Evolutionary conservation across 2,329 filamentous ascomycete genomes (phyloP).

Genomic region (Fusarium temperatum): DNA sequence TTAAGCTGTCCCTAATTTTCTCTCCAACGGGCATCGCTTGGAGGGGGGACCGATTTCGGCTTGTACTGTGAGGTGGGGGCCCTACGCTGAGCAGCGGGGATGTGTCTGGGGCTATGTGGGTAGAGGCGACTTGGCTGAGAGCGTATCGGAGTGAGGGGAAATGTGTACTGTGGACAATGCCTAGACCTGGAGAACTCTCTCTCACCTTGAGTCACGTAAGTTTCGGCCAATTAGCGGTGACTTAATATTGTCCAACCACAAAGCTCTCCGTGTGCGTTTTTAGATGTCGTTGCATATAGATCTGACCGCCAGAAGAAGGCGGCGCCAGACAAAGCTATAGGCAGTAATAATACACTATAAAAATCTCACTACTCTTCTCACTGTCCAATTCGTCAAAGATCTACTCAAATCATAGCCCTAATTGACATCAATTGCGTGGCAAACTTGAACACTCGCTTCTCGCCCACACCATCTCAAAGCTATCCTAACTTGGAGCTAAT

Average conservation of each 20-base stretch:
- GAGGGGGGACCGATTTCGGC: slow-evolving; percentile 41
- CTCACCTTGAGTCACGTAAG: slow-evolving; percentile 24
- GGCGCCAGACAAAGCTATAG: neutral
- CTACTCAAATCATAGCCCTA: neutral
- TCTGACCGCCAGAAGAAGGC: neutral
- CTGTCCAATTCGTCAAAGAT: neutral
- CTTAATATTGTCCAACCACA: slow-evolving; percentile 13
- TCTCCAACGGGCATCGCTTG: slow-evolving; percentile 10
- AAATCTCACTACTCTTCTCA: neutral
- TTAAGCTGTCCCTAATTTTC: slow-evolving; percentile 37
- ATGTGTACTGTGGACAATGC: slow-evolving; percentile 3
- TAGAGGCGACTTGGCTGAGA: slow-evolving; percentile 9
- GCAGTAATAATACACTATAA: neutral
- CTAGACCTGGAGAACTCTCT: slow-evolving; percentile 15
- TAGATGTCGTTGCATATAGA: neutral
- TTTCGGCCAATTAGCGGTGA: slow-evolving; percentile 21
- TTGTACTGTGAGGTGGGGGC: slow-evolving; percentile 33
- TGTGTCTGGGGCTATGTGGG: slow-evolving; percentile 23
- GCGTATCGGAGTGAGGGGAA: neutral
- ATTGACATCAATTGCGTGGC: slow-evolving; percentile 8
- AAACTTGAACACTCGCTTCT: slow-evolving; percentile 2
- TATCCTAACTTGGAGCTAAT: slow-evolving; percentile 26
- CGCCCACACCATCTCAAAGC: slow-evolving; percentile 4
- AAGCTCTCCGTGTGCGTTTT: slow-evolving; percentile 13
- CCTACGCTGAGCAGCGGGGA: slow-evolving; percentile 30